phyloP scores from a whole-genome alignment of 371 early-diverging fungal genomes.

The Mortierella sp. region DNA sequence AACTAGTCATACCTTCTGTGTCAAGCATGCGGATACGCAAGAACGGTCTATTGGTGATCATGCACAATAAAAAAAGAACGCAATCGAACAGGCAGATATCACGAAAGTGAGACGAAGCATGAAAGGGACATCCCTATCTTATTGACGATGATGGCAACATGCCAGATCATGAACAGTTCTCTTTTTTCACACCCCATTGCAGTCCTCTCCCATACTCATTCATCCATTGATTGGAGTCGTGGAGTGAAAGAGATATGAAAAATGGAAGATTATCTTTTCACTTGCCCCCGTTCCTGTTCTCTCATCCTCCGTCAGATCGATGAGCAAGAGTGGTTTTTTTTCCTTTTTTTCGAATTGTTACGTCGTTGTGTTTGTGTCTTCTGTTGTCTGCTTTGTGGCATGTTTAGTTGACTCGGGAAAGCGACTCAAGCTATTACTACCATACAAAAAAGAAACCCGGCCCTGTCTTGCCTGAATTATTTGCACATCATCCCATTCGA shows the following conservation, averaged over 20 bases:
- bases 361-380: neutral
- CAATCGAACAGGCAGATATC: neutral
- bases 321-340: neutral
- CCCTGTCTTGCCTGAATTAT: neutral
- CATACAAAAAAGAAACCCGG: neutral
- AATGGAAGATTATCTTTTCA: neutral
- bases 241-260: neutral
- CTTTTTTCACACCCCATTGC: neutral
- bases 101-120: neutral
- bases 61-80: neutral
- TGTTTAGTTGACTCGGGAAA: neutral
- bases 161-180: neutral
- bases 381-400: neutral
- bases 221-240: neutral
- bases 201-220: neutral
- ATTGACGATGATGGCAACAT: neutral
- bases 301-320: neutral
- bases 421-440: neutral
- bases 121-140: neutral
- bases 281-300: neutral
- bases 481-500: neutral
- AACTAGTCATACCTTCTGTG: neutral
- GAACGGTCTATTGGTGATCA: neutral
- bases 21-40: slow-evolving; percentile 9
- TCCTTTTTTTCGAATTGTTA: too few relatives aligned